Evolutionary conservation across 2,329 filamentous ascomycete genomes (phyloP).

Genomic region (Aureobasidium uvarum): DNA sequence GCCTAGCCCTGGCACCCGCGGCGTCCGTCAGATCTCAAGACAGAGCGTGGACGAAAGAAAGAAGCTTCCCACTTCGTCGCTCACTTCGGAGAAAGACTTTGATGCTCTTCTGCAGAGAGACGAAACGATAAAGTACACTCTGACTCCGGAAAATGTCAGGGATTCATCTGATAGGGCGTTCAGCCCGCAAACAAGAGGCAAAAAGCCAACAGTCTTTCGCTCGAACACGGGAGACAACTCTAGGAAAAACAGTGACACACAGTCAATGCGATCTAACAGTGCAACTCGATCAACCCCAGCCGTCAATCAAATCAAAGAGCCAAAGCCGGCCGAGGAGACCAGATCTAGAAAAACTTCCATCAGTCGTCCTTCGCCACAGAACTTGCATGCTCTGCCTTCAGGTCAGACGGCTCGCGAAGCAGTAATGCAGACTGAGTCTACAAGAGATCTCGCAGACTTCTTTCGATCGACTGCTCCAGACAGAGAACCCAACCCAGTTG

Average conservation of each 20-base stretch:
- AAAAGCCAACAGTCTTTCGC: conserved; percentile 13
- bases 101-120: conserved; percentile 49
- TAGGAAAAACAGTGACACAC: conserved; percentile 6
- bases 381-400: conserved; percentile 36
- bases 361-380: conserved; percentile 36
- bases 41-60: conserved; percentile 19
- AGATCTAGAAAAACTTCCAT: conserved; percentile 30
- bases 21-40: conserved; percentile 13
- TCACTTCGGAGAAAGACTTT: conserved; percentile 42
- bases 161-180: conserved; percentile 37
- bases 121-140: conserved; percentile 52
- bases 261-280: conserved; percentile 6
- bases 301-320: not conserved
- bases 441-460: conserved; percentile 83
- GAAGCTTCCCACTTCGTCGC: conserved; percentile 14
- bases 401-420: conserved; percentile 65
- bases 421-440: conserved; percentile 66
- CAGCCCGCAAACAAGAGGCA: not conserved
- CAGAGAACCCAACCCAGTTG: conserved; percentile 32
- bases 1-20: not conserved
- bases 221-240: not conserved
- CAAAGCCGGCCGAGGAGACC: conserved; percentile 11
- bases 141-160: conserved; percentile 50
- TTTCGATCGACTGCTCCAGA: conserved; percentile 77
- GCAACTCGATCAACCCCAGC: not conserved